Conservation (phyloP, 2,329 filamentous ascomycete genomes). For the Neofusicoccum kwambonambiense region DNA sequence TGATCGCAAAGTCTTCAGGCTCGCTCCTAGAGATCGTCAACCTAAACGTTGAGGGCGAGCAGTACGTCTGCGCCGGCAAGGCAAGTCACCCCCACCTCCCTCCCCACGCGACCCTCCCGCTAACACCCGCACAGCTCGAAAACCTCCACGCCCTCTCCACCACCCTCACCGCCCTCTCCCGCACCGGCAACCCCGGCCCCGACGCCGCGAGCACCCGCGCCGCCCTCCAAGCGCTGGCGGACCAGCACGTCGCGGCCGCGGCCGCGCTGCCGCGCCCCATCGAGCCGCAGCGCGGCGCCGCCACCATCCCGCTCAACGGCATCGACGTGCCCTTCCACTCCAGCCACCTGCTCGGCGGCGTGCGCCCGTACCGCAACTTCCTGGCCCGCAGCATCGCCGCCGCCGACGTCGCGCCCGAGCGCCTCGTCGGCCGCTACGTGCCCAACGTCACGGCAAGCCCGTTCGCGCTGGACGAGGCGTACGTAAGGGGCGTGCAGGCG, state of each 20-base stretch:
- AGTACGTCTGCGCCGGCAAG: conserved; percentile 15
- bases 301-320: conserved; percentile 32
- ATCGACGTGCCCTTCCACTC: conserved; percentile 38
- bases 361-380: no score
- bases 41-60: conserved; percentile 8
- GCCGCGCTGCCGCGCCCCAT: not conserved
- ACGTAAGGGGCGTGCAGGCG: not conserved
- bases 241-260: no score
- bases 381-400: no score
- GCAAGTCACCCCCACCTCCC: not conserved
- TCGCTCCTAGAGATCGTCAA: conserved; percentile 12
- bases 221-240: no score
- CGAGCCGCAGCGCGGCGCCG: conserved; percentile 23
- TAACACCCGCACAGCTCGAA: no score
- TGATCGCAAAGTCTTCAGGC: not conserved
- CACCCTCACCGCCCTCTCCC: not conserved
- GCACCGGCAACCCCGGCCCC: no score
- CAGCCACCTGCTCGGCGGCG: conserved; percentile 22
- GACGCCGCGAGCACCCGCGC: no score
- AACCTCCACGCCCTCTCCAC: not conserved
- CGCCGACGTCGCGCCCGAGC: no score
- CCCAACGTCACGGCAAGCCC: no score
- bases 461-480: conserved; percentile 17
- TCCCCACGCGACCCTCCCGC: no score
- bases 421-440: no score